phyloP scores from a whole-genome alignment of 148 eudicot species.

The Persicaria tinctoria region DNA sequence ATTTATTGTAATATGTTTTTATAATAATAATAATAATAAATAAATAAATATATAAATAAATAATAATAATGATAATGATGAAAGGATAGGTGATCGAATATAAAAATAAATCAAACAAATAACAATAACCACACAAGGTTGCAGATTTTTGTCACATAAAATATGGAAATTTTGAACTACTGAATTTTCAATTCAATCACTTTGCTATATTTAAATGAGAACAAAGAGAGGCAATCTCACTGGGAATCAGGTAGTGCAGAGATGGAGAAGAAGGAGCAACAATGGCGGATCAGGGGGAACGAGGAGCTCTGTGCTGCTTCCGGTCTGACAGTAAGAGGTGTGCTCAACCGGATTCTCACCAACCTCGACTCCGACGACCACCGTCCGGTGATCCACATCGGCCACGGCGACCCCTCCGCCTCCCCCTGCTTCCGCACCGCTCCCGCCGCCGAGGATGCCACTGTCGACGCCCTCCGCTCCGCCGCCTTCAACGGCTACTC shows the following conservation, averaged over 20 bases:
- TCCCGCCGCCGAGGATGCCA: slow-evolving; percentile 33
- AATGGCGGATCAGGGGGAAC: slow-evolving; percentile 31
- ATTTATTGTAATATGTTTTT: no score
- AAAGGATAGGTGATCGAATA: no score
- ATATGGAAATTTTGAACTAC: no score
- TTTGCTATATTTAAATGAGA: no score
- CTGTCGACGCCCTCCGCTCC: slow-evolving; percentile 38
- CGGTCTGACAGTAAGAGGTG: slow-evolving; percentile 27
- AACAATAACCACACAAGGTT: no score
- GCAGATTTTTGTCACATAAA: no score
- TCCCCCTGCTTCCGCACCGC: slow-evolving; percentile 45
- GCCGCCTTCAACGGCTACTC: slow-evolving; percentile 36
- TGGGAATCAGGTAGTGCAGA: neutral
- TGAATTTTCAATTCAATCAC: no score
- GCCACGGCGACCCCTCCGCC: slow-evolving; percentile 57
- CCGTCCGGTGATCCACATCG: slow-evolving; percentile 29
- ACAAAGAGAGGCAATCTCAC: no score
- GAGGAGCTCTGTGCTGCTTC: slow-evolving; percentile 18
- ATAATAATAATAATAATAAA: no score
- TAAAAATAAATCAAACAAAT: no score
- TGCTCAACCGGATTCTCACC: slow-evolving; percentile 15
- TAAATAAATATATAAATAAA: no score
- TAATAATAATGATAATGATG: no score
- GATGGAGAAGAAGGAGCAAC: slow-evolving; percentile 15
- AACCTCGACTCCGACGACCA: slow-evolving; percentile 27